Base-by-base conservation (phyloP, 495 filamentous ascomycete genomes). In the Trichoderma gamsii region DNA sequence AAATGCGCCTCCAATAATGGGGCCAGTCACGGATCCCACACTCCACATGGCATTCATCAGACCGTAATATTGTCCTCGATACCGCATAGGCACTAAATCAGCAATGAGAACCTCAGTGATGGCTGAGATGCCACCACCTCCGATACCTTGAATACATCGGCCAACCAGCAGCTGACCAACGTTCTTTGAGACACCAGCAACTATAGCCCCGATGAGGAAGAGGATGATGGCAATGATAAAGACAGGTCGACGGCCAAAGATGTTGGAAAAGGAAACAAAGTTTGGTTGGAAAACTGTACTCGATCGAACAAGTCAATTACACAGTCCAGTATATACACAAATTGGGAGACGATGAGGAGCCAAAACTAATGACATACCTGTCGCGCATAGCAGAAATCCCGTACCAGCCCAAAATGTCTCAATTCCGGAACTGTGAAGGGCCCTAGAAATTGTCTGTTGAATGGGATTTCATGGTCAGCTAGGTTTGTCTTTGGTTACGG, bases 1-100 rank as follows among this genome's bases (percentile, higher is more conserved):
- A 69, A 92, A 90, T 0, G 82, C 88, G 23, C 89, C 89, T 44
- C 87, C 90, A 12, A 92, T 76, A 49, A 92, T 76, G 4, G 90
- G 90, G 1, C 90, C 89, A 4, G 79, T 79, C 0, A 91, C 88
- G 0, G 84, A 87, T 0, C 89, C 90, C 23, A 92, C 64, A 43
- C 85, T 83, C 87, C 87, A 88, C 82, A 87, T 87, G 12, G 75
- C 80, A 29, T 72, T 75, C 35, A 82, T 63, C 32, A 80, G 64
- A 46, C 76, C 76, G 72, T 81, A 76, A 72, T 76, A 84, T 59
- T 79, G 77, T 4, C 83, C 83, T 61, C 85, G 77, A 65, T 80
- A 72, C 0, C 80, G 68, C 12, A 87, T 75, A 15, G 85, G 84
- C 41, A 86, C 84, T 4, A 90, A 75, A 69, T 92, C 89, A 0